These are phyloP conservation scores for Pseudocercospora pini-densiflorae DNA, from an alignment of 2,329 filamentous ascomycete species.

Conservation along the genomic window DNA sequence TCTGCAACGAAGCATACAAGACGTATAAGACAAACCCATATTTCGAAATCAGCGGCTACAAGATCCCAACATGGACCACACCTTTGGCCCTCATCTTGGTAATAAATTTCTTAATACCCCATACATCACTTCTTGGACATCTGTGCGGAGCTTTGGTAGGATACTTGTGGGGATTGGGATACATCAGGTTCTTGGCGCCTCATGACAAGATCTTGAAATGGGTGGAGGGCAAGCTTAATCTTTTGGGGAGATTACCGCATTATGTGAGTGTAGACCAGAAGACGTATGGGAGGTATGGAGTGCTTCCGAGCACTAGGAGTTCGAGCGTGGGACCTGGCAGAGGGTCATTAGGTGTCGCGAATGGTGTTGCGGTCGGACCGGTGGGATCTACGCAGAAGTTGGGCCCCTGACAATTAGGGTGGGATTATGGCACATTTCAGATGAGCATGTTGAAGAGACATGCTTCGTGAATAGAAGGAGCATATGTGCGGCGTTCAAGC, in stretches of 20 bases:
- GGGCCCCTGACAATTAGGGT: constrained; percentile 59
- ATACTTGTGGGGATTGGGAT: constrained; percentile 86
- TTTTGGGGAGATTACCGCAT: constrained; percentile 82
- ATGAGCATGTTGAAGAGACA: constrained; percentile 8
- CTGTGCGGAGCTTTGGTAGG: constrained; percentile 81
- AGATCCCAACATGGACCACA: constrained; percentile 91
- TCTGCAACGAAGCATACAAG: constrained; percentile 83
- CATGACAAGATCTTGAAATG: constrained; percentile 86
- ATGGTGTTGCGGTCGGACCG: constrained; percentile 60
- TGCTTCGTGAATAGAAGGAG: constrained; percentile 5
- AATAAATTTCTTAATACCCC: constrained; percentile 75
- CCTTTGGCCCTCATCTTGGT: constrained; percentile 78
- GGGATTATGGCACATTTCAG: constrained; percentile 6
- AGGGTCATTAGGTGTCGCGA: constrained; percentile 35
- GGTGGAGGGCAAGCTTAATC: constrained; percentile 85
- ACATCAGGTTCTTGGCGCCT: constrained; percentile 85
- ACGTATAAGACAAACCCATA: constrained; percentile 81
- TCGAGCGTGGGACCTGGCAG: constrained; percentile 31
- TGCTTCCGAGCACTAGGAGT: constrained; percentile 63
- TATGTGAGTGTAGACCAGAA: constrained; percentile 96
- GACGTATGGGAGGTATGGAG: constrained; percentile 89
- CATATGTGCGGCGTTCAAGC: not conserved
- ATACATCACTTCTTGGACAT: constrained; percentile 84
- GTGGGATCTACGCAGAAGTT: constrained; percentile 69
- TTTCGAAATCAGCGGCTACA: constrained; percentile 66